Base-by-base conservation (phyloP, 805 yeast species). In the Barnettozyma salicaria region DNA sequence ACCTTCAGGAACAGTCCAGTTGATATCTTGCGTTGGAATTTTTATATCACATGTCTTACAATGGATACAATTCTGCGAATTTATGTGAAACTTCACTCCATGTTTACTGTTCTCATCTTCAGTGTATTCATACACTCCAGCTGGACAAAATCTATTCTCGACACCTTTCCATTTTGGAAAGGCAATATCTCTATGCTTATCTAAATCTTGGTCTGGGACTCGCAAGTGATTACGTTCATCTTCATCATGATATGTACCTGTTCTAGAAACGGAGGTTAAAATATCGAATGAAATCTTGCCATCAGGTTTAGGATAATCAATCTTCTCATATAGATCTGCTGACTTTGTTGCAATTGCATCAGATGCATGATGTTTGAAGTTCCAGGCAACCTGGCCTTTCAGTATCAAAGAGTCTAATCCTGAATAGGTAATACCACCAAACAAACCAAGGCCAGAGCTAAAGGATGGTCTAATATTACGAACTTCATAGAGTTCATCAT, bases 11-110 rank as follows among this genome's bases (percentile, higher is more conserved):
- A 87, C 96, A 10, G 79, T 75, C 98, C 98, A 92, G 56, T 76
- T 72, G 44, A 92, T 92, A 56, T 89, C 96, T 63, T 90, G 96
- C 1, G 86, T 71, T 7, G 98, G 98, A 8, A 82, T 94, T 63
- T 92, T 92, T 60, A 92, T 92, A 62, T 92, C 98, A 68, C 98
- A 90, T 2, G 97, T 90, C 63, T 92, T 92, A 67, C 98, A 92
- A 61, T 92, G 98, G 48, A 92, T 89, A 67, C 98, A 92, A 63
- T 92, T 92, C 64, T 92, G 98, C 16, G 95, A 76, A 64, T 92
- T 92, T 62, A 92, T 90, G 59, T 86, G 92, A 64, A 92, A 90
- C 54, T 78, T 74, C 13, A 87, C 92, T 5, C 92, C 92, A 11
- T 58, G 55, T 14, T 59, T 58, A 22, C 70, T 64, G 7, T 55